Conservation (phyloP, 495 filamentous ascomycete species). For the Penicillium lividum region DNA sequence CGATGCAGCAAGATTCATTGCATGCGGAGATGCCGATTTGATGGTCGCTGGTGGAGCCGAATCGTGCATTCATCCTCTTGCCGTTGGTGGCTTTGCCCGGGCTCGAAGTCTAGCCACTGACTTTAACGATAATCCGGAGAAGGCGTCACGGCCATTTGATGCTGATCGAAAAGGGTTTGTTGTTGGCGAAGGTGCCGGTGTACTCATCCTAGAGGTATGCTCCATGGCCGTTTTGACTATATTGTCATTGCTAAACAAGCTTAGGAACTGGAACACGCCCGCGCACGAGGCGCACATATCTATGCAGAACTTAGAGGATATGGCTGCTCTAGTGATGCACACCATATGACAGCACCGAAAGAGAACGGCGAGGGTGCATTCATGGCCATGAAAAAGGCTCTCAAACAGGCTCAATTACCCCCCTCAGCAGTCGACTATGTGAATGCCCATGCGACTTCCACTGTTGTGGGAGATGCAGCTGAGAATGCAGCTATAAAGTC, state of each 20-base stretch:
- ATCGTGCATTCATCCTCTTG: conserved; percentile 93
- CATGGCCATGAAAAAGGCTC: conserved; percentile 80
- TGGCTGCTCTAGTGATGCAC: conserved; percentile 81
- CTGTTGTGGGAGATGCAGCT: conserved; percentile 78
- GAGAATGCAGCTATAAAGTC: conserved; percentile 82
- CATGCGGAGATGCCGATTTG: conserved; percentile 84
- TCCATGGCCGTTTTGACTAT: not conserved
- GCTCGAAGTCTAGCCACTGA: conserved; percentile 80
- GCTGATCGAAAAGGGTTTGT: conserved; percentile 81
- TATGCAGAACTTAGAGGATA: conserved; percentile 92
- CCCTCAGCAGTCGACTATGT: conserved; percentile 83
- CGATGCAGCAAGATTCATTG: conserved; percentile 88
- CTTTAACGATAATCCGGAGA: conserved; percentile 72
- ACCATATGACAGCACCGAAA: conserved; percentile 89
- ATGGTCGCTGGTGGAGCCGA: conserved; percentile 95
- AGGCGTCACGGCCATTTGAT: conserved; percentile 87
- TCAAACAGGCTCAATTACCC: conserved; percentile 68
- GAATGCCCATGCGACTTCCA: conserved; percentile 94
- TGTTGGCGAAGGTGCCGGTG: conserved; percentile 87
- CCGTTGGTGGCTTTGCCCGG: conserved; percentile 86
- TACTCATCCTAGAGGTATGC: conserved; percentile 75
- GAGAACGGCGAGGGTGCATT: conserved; percentile 78
- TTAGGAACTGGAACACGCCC: conserved; percentile 83
- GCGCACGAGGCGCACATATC: conserved; percentile 71
- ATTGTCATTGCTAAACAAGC: conserved; percentile 1